These are phyloP conservation scores for Yarrowia sp. DNA, from an alignment of 805 yeast species.

Conservation along the genomic window DNA sequence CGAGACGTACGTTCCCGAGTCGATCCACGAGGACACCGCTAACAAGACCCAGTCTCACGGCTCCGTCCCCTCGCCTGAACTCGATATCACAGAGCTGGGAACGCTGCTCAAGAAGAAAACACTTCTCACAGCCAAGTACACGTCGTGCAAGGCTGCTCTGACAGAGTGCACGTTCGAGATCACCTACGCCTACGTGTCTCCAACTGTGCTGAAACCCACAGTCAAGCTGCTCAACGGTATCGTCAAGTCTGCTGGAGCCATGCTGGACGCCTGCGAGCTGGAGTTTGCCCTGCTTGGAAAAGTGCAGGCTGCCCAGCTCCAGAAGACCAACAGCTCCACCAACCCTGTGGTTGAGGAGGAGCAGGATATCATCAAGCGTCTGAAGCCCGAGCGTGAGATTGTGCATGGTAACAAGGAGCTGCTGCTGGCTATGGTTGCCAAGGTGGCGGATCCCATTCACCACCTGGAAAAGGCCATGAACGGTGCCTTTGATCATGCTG, in stretches of 20 bases:
- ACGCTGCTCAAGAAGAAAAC: constrained; percentile 41
- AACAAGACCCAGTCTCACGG: background rate
- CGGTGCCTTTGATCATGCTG: background rate
- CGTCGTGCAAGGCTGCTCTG: constrained; percentile 42
- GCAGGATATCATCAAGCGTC: constrained; percentile 27
- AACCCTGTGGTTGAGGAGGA: constrained; percentile 27
- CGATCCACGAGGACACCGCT: background rate
- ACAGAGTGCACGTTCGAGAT: constrained; percentile 51
- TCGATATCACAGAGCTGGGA: constrained; percentile 35
- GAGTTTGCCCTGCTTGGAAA: constrained; percentile 42
- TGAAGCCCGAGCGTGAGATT: constrained; percentile 40
- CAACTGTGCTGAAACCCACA: constrained; percentile 43
- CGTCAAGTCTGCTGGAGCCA: constrained; percentile 42
- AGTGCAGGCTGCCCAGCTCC: constrained; percentile 4
- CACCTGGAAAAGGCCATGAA: constrained; percentile 9
- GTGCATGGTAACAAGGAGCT: constrained; percentile 41
- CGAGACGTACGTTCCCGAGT: constrained; percentile 10
- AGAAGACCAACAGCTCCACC: background rate
- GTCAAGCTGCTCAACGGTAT: constrained; percentile 40
- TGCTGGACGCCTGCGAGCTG: constrained; percentile 50
- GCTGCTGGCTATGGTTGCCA: constrained; percentile 44
- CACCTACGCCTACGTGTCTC: constrained; percentile 49
- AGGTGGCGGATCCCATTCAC: background rate
- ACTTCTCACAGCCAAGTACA: constrained; percentile 39
- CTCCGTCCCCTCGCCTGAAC: constrained; percentile 32